Conservation (phyloP, 768 basidiomycete genomes). For the Mycena sanguinolenta region DNA sequence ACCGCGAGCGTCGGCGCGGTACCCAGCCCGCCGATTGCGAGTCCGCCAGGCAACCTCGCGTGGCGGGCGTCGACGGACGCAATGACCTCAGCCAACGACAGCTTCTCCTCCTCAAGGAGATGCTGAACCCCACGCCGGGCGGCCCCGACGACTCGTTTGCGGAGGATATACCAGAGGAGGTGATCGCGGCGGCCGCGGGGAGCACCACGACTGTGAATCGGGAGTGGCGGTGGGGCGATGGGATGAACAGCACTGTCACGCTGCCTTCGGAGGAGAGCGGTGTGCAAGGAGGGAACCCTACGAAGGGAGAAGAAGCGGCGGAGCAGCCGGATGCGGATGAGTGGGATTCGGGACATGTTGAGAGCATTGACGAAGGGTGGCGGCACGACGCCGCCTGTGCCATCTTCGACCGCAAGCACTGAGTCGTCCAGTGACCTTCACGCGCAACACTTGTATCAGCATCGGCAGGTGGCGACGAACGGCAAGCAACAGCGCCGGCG, state of each 20-base stretch:
- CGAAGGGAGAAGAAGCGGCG: constrained; percentile 67
- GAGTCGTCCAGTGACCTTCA: constrained; percentile 62
- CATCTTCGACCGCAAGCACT: constrained; percentile 67
- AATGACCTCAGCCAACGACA: constrained; percentile 89
- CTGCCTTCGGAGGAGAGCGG: constrained; percentile 78
- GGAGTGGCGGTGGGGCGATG: constrained; percentile 83
- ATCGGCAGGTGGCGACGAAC: constrained; percentile 48
- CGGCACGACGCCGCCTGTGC: constrained; percentile 49
- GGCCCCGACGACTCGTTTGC: constrained; percentile 48
- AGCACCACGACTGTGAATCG: constrained; percentile 59
- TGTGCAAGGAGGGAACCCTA: constrained; percentile 37
- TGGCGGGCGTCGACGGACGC: constrained; percentile 86
- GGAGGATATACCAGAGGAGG: constrained; percentile 47
- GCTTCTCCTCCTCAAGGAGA: constrained; percentile 81
- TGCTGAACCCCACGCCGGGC: constrained; percentile 60
- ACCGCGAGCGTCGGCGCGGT: constrained; percentile 24
- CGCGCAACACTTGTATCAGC: constrained; percentile 51
- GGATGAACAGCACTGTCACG: constrained; percentile 80
- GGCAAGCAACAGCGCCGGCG: constrained; percentile 50
- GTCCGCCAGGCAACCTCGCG: constrained; percentile 53
- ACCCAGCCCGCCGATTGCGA: constrained; percentile 47
- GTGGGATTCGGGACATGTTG: constrained; percentile 81
- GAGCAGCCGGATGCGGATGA: constrained; percentile 72
- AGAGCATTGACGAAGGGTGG: constrained; percentile 73
- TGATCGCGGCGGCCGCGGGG: constrained; percentile 20